phyloP scores from a whole-genome alignment of 1,284 basidiomycete genomes.

The Apiotrichum laibachii region DNA sequence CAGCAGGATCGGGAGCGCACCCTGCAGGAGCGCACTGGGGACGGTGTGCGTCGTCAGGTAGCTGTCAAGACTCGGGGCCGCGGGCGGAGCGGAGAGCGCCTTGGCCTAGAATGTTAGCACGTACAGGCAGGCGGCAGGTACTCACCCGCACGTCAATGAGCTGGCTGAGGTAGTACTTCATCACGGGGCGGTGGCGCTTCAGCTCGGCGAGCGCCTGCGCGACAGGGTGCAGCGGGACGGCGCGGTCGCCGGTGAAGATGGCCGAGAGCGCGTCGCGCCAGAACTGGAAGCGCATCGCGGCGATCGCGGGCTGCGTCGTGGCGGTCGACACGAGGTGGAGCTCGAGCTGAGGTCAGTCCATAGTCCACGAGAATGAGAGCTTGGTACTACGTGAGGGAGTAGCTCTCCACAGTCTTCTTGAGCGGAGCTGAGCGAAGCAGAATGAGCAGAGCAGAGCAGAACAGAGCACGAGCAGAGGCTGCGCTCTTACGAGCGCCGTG shows the following conservation, averaged over 20 bases:
- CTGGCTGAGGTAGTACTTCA: slow-evolving; percentile 71
- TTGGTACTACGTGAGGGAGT: too few species aligned
- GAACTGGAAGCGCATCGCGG: slow-evolving; percentile 86
- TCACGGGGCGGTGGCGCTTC: slow-evolving; percentile 52
- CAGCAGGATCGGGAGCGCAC: slow-evolving; percentile 69
- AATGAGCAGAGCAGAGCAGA: too few species aligned
- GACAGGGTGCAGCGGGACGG: slow-evolving; percentile 71
- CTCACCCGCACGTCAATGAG: slow-evolving; percentile 81
- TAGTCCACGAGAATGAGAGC: neutral
- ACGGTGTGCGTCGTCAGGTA: slow-evolving; percentile 72
- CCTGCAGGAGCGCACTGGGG: slow-evolving; percentile 73
- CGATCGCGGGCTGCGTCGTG: slow-evolving; percentile 74
- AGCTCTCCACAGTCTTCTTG: too few species aligned
- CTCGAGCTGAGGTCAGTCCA: slow-evolving; percentile 63
- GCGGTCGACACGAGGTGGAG: slow-evolving; percentile 75
- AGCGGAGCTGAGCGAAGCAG: too few species aligned
- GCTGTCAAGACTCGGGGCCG: slow-evolving; percentile 67
- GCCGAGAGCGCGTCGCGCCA: slow-evolving; percentile 81
- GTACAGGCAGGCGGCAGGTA: slow-evolving; percentile 15
- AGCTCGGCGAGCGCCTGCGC: slow-evolving; percentile 69
- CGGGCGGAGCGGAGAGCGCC: slow-evolving; percentile 63
- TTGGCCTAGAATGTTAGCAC: slow-evolving; percentile 58
- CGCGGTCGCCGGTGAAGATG: slow-evolving; percentile 51
- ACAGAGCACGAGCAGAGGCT: too few species aligned
- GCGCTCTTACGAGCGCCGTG: neutral